Percentiles rank a stretch among this genome's conserved stretches.
These are phyloP conservation scores for Stagonosporopsis rhizophila DNA, from an alignment of 2,329 filamentous ascomycete species.

Conservation along the genomic window DNA sequence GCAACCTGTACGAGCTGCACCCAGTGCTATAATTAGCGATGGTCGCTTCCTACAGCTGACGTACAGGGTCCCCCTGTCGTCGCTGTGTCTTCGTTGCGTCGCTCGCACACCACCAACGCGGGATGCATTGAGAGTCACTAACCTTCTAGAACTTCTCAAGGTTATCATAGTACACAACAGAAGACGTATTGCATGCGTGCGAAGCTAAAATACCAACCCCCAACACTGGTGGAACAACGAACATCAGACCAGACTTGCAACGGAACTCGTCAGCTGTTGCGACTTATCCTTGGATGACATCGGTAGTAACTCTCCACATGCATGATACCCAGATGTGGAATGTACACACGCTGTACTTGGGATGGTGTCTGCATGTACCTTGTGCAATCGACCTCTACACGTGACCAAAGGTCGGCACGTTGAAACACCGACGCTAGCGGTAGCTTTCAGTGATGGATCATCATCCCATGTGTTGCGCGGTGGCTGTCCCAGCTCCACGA, in stretches of 20 bases:
- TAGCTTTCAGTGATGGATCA: conserved; percentile 18
- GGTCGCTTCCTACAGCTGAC: conserved; percentile 14
- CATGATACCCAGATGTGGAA: background rate
- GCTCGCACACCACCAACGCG: conserved; percentile 4
- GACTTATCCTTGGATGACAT: background rate
- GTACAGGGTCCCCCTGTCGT: conserved; percentile 7
- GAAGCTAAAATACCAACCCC: background rate
- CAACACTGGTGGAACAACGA: background rate
- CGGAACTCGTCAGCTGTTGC: too few relatives aligned
- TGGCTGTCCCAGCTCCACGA: conserved; percentile 6
- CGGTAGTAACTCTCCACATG: background rate
- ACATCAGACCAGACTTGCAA: background rate
- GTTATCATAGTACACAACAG: background rate
- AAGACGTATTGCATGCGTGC: background rate
- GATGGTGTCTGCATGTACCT: too few relatives aligned
- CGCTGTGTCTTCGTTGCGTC: background rate
- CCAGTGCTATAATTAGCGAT: conserved; percentile 11
- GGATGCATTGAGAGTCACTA: background rate
- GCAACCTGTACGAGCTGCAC: conserved; percentile 2
- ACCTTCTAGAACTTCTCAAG: background rate
- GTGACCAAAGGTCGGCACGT: conserved; percentile 4
- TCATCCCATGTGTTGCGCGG: conserved; percentile 8
- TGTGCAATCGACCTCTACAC: too few relatives aligned
- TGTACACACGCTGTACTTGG: background rate
- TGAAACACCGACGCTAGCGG: conserved; percentile 15